Conservation (phyloP, 192 early-diverging fungal genomes). For the Diversispora eburnea region DNA sequence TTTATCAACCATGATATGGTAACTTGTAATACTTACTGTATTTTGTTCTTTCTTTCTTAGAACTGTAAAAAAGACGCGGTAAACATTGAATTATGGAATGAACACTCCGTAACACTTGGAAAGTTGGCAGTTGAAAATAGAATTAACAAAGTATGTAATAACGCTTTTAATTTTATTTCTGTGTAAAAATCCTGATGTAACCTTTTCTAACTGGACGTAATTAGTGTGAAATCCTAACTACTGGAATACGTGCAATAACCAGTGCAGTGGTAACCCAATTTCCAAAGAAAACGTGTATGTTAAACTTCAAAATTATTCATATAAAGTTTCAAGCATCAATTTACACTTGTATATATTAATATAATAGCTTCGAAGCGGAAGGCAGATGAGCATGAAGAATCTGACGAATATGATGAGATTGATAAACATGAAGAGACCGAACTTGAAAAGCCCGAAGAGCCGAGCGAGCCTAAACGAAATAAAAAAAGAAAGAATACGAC, state of each 20-base stretch:
- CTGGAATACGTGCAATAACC: constrained; percentile 10
- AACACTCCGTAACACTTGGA: constrained; percentile 5
- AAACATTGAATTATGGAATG: constrained; percentile 16
- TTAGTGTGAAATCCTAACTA: constrained; percentile 15
- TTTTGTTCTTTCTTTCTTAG: constrained; percentile 2
- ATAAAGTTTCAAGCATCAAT: background rate
- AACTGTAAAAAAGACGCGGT: constrained; percentile 1
- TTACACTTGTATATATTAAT: constrained; percentile 3
- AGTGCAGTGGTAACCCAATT: constrained; percentile 21
- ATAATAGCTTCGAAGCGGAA: constrained; percentile 16
- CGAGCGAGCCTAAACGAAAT: too few species aligned
- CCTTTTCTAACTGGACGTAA: constrained; percentile 9
- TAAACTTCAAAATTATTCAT: constrained; percentile 18
- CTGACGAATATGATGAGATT: too few species aligned
- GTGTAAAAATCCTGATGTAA: constrained; percentile 7
- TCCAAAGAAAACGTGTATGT: constrained; percentile 27
- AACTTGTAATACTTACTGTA: constrained; percentile 4
- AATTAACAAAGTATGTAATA: constrained; percentile 17
- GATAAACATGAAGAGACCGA: too few species aligned
- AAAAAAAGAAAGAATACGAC: background rate
- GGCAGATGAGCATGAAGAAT: too few species aligned
- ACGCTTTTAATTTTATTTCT: constrained; percentile 20
- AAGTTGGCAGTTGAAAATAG: constrained; percentile 20
- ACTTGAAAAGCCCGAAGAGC: too few species aligned
- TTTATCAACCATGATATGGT: background rate